phyloP scores from a whole-genome alignment of 2,329 filamentous ascomycete genomes.

The Penicillium sp. region DNA sequence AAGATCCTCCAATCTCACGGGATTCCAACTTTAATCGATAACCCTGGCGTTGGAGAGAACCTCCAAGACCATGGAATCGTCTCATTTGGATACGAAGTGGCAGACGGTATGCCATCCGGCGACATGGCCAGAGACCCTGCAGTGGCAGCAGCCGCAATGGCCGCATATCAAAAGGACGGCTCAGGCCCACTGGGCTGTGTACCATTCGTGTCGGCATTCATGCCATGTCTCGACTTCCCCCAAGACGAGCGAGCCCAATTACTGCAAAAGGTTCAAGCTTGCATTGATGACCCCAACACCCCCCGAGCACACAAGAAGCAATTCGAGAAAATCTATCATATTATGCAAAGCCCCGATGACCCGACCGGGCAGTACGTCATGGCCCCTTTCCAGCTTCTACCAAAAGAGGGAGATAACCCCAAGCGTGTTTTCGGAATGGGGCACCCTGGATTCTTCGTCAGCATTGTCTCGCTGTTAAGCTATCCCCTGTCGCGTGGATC shows the following conservation, averaged over 20 bases:
- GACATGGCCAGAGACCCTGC: conserved; percentile 9
- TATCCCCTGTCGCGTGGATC: conserved; percentile 33
- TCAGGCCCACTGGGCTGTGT: conserved; percentile 27
- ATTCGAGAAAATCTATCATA: conserved; percentile 5
- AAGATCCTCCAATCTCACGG: conserved; percentile 43
- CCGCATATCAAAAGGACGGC: conserved; percentile 24
- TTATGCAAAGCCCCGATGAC: conserved; percentile 17
- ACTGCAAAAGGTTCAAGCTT: conserved; percentile 1
- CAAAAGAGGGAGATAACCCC: conserved; percentile 6
- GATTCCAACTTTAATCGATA: conserved; percentile 46
- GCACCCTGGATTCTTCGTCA: conserved; percentile 19
- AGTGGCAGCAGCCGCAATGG: conserved; percentile 22
- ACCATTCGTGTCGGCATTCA: conserved; percentile 20
- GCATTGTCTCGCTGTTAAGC: conserved; percentile 25
- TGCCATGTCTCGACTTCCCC: conserved; percentile 15
- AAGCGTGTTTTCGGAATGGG: conserved; percentile 14
- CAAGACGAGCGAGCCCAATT: conserved; percentile 5
- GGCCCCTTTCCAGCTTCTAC: conserved; percentile 20
- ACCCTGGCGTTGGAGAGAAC: conserved; percentile 51
- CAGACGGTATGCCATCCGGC: conserved; percentile 29
- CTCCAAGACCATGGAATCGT: conserved; percentile 50
- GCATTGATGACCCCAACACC: conserved; percentile 2
- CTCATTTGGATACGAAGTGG: conserved; percentile 21
- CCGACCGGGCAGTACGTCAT: conserved; percentile 22
- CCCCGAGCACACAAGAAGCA: conserved; percentile 12